A percentile compares a stretch with the other conserved stretches of the same genome.
Evolutionary conservation across 352 stramenopile genomes (phyloP).

Genomic region (Pythium coloratum): DNA sequence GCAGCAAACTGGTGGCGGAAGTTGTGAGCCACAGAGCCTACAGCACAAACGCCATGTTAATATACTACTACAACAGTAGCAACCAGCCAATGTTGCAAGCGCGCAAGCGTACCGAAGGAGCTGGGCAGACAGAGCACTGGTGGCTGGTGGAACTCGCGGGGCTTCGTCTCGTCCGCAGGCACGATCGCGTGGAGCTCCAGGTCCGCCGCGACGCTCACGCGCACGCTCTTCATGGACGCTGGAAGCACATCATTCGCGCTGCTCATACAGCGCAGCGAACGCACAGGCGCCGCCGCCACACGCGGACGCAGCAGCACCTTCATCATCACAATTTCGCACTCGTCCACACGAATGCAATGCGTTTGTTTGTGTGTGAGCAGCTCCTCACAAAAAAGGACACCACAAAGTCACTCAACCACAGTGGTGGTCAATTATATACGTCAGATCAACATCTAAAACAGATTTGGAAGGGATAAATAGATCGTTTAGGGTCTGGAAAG

Average conservation of each 20-base stretch:
- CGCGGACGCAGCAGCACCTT: background rate
- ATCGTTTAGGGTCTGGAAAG: background rate
- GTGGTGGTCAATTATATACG: too few species aligned
- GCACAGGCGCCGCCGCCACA: background rate
- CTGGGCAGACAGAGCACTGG: constrained; percentile 70
- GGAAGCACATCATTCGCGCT: constrained; percentile 12
- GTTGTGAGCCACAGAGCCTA: constrained; percentile 55
- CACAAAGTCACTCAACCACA: background rate
- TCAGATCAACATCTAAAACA: too few species aligned
- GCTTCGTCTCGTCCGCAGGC: constrained; percentile 20
- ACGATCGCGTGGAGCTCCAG: constrained; percentile 54
- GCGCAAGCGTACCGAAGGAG: constrained; percentile 44
- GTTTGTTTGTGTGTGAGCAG: too few species aligned
- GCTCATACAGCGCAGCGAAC: constrained; percentile 6
- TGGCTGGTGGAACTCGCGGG: constrained; percentile 3
- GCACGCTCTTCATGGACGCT: constrained; percentile 32
- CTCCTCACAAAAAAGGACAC: background rate
- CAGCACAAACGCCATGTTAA: background rate
- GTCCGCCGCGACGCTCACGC: constrained; percentile 37
- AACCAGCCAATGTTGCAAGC: background rate
- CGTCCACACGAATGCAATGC: too few species aligned
- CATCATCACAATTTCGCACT: background rate
- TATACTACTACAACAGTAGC: too few species aligned
- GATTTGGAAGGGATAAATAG: background rate
- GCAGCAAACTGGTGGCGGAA: constrained; percentile 62